phyloP scores from a whole-genome alignment of 2,329 filamentous ascomycete genomes.

The Diaporthe citriasiana region DNA sequence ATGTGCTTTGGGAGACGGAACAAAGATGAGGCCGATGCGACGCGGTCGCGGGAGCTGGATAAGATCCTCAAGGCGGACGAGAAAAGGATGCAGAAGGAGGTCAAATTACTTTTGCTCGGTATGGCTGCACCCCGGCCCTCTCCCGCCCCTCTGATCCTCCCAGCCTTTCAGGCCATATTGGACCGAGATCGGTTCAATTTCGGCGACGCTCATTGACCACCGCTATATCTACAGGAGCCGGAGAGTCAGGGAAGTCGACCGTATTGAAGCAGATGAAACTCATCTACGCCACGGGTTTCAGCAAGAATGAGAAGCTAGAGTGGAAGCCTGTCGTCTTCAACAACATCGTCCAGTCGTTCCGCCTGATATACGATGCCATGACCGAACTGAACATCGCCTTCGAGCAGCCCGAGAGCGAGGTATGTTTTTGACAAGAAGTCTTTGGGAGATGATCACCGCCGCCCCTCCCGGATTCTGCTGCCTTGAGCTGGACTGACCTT shows the following conservation, averaged over 20 bases:
- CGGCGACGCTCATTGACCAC: constrained; percentile 26
- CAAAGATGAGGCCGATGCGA: constrained; percentile 63
- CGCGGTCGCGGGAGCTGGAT: constrained; percentile 84
- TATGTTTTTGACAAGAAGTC: constrained; percentile 57
- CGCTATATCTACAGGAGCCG: constrained; percentile 72
- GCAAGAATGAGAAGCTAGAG: constrained; percentile 88
- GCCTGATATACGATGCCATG: constrained; percentile 93
- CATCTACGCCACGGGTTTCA: constrained; percentile 94
- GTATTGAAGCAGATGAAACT: constrained; percentile 99
- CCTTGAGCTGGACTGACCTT: constrained; percentile 31
- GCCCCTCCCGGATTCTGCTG: not conserved
- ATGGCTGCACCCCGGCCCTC: constrained; percentile 52
- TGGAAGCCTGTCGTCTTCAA: constrained; percentile 96
- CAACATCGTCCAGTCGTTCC: constrained; percentile 93
- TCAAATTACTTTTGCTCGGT: constrained; percentile 96
- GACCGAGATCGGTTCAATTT: not conserved
- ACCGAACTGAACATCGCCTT: constrained; percentile 85
- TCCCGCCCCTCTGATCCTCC: constrained; percentile 1
- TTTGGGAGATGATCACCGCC: too few species aligned
- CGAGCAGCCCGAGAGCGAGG: constrained; percentile 83
- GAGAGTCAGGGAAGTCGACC: constrained; percentile 96
- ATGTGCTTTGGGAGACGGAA: constrained; percentile 74
- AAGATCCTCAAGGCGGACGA: constrained; percentile 87
- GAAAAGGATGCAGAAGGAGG: constrained; percentile 86
- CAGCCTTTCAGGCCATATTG: constrained; percentile 1